Conservation (phyloP, 176 grass and related monocot genomes). For the Urochloa ruziziensis region DNA sequence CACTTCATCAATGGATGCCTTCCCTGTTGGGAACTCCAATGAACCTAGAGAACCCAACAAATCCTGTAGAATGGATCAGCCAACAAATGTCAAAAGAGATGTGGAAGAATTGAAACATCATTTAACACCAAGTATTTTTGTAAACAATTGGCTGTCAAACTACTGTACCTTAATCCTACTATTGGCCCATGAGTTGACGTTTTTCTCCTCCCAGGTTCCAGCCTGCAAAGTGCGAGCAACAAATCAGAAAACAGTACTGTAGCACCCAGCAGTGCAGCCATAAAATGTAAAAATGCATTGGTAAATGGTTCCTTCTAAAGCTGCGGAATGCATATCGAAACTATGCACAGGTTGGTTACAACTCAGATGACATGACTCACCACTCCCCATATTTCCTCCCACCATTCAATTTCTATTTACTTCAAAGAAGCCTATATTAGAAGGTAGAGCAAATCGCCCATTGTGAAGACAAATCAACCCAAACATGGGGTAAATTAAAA, state of each 20-base stretch:
- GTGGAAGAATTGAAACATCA: not conserved
- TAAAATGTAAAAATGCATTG: not conserved
- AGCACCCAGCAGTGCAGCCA: not conserved
- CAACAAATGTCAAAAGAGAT: not conserved
- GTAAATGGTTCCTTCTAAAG: not conserved
- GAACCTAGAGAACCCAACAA: slow-evolving; percentile 68
- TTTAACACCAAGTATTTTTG: not conserved
- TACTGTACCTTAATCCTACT: slow-evolving; percentile 74
- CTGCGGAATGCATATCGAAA: not conserved
- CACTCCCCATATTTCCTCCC: not conserved
- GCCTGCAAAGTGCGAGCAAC: slow-evolving; percentile 57
- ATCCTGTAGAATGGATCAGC: slow-evolving; percentile 41
- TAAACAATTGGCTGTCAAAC: not conserved
- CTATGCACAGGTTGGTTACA: not conserved
- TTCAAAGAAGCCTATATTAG: not conserved
- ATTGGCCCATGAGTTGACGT: slow-evolving; percentile 92
- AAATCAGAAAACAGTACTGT: not conserved
- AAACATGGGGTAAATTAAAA: not conserved
- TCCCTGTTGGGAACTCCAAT: slow-evolving; percentile 72
- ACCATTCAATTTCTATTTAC: not conserved
- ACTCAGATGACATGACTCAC: not conserved
- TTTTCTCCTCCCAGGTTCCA: slow-evolving; percentile 99
- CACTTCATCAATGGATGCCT: slow-evolving; percentile 80
- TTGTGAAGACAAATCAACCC: not conserved
- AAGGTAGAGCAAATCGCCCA: not conserved